These are phyloP conservation scores for Cucurbitaria berberidis DNA, from an alignment of 2,329 filamentous ascomycete species.

Conservation along the genomic window DNA sequence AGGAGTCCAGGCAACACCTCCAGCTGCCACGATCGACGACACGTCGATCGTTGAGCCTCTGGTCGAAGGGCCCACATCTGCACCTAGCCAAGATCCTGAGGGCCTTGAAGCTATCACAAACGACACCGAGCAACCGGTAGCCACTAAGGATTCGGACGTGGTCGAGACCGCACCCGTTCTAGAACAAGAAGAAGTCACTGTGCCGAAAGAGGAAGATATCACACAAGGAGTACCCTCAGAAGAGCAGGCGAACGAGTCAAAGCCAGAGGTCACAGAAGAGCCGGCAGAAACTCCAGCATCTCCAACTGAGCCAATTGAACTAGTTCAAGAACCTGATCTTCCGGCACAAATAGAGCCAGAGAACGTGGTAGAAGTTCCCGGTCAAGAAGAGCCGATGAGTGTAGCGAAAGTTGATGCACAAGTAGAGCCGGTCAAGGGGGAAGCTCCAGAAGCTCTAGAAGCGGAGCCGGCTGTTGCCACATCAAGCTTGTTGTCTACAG, in stretches of 20 bases:
- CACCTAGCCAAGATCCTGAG: conserved; percentile 17
- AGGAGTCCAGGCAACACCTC: not conserved
- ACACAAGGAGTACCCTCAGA: not conserved
- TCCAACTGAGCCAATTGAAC: not conserved
- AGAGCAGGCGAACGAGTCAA: not conserved
- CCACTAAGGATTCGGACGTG: conserved; percentile 10
- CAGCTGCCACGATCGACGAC: conserved; percentile 12
- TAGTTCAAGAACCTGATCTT: no score
- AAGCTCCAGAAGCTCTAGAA: not conserved
- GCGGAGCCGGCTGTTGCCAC: not conserved
- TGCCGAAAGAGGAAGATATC: conserved; percentile 13
- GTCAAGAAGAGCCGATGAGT: not conserved
- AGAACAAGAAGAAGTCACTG: conserved; percentile 9
- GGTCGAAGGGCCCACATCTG: conserved; percentile 26
- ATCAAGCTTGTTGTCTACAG: not conserved
- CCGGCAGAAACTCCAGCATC: not conserved
- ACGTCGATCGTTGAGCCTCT: conserved; percentile 21
- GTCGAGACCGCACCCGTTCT: conserved; percentile 8
- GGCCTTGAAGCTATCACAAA: conserved; percentile 8
- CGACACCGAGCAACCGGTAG: conserved; percentile 2
- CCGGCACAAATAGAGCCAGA: not conserved
- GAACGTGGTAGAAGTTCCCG: not conserved
- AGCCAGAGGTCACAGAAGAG: conserved; percentile 3
- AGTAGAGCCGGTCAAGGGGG: not conserved
- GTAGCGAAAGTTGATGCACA: conserved; percentile 2